Conservation (phyloP, 768 basidiomycete genomes). For the Mycena indigotica region DNA sequence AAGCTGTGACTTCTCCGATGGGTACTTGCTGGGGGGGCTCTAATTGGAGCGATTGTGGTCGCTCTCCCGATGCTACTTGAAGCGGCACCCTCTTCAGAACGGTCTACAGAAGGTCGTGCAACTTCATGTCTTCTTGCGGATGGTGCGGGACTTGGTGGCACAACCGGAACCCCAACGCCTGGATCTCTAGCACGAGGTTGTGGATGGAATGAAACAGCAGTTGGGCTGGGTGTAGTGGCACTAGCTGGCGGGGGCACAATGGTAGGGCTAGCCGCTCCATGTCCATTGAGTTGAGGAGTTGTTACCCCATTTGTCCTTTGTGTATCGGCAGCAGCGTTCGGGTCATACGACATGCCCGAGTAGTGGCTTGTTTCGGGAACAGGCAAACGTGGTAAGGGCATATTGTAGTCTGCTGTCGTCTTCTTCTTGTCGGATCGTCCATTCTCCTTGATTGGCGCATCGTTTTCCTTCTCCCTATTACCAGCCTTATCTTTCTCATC, state of each 20-base stretch:
- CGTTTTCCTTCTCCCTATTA: conserved; percentile 8
- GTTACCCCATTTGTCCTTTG: background rate
- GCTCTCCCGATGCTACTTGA: conserved; percentile 33
- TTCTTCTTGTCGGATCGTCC: conserved; percentile 32
- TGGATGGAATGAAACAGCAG: conserved; percentile 54
- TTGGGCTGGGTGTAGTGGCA: conserved; percentile 65
- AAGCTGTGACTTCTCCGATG: conserved; percentile 84
- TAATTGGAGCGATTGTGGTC: conserved; percentile 47
- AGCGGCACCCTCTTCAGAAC: conserved; percentile 4
- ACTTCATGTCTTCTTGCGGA: background rate
- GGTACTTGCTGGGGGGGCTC: conserved; percentile 75
- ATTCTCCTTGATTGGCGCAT: conserved; percentile 2
- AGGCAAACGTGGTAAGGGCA: conserved; percentile 80
- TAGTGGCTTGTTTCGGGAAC: conserved; percentile 81
- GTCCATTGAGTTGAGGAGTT: conserved; percentile 13
- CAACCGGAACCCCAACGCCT: conserved; percentile 51
- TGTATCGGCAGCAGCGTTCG: conserved; percentile 32
- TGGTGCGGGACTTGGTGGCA: conserved; percentile 33
- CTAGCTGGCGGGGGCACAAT: conserved; percentile 45
- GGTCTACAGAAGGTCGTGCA: conserved; percentile 14
- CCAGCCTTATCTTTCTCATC: background rate
- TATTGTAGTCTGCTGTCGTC: conserved; percentile 71
- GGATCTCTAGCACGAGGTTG: conserved; percentile 70
- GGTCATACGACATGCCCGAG: conserved; percentile 80
- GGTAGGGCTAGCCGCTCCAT: background rate